Conservation (phyloP, 495 filamentous ascomycete species). For the Viridothelium virens region DNA sequence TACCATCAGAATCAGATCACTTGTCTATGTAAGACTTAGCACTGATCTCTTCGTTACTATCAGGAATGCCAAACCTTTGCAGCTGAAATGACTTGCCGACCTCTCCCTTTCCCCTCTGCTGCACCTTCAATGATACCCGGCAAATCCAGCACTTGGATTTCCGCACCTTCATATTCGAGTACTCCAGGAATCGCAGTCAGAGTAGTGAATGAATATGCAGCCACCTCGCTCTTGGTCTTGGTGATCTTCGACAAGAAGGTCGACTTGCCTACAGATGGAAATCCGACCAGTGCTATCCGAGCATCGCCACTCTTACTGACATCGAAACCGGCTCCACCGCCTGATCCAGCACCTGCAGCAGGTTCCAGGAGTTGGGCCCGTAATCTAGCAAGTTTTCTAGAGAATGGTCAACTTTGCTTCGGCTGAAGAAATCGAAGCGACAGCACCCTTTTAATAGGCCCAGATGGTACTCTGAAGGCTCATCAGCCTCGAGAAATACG, state of each 20-base stretch:
- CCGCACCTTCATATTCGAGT: constrained; percentile 94
- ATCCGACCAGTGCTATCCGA: constrained; percentile 92
- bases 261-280: constrained; percentile 97
- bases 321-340: constrained; percentile 80
- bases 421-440: background rate
- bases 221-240: constrained; percentile 94
- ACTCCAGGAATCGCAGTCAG: constrained; percentile 97
- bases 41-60: background rate
- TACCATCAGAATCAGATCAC: constrained; percentile 94
- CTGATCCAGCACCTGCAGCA: constrained; percentile 62
- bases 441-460: constrained; percentile 88
- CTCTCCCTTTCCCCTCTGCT: constrained; percentile 90
- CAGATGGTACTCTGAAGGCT: constrained; percentile 80
- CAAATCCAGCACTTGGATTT: constrained; percentile 97
- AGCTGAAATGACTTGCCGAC: constrained; percentile 95
- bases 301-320: constrained; percentile 97
- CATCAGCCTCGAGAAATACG: constrained; percentile 21
- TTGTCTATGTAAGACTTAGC: constrained; percentile 52
- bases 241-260: constrained; percentile 99
- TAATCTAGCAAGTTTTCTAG: constrained; percentile 88
- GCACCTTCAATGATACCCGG: constrained; percentile 99
- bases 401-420: background rate
- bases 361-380: constrained; percentile 95
- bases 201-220: constrained; percentile 96
- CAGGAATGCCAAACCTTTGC: constrained; percentile 52